A percentile compares a stretch with the other conserved stretches of the same genome.
Conservation (phyloP, 1,284 basidiomycete genomes). For the Ustilago crameri region DNA sequence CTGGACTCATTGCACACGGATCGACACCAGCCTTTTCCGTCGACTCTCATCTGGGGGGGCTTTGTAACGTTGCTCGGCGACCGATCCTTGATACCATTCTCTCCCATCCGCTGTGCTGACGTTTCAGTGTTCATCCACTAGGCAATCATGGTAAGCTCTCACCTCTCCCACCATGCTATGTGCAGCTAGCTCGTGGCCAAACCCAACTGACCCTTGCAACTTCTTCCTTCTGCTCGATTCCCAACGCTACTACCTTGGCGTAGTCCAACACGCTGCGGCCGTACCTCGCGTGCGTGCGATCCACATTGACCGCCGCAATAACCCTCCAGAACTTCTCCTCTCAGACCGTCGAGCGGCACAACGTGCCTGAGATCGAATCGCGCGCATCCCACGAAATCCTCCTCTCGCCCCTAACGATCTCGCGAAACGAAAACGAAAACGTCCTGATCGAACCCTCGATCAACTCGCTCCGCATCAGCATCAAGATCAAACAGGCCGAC, state of each 20-base stretch:
- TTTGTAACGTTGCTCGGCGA: no score
- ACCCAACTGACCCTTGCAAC: not conserved
- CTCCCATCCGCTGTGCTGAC: no score
- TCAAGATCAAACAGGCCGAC: constrained; percentile 99
- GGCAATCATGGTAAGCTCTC: constrained; percentile 9
- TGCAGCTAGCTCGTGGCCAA: not conserved
- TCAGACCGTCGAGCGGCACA: constrained; percentile 74
- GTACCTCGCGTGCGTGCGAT: constrained; percentile 93
- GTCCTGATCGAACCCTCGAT: constrained; percentile 96
- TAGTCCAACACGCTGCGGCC: constrained; percentile 81
- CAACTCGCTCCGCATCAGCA: constrained; percentile 94
- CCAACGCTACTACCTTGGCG: not conserved
- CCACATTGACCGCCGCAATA: constrained; percentile 94
- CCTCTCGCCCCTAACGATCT: constrained; percentile 90
- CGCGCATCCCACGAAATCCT: constrained; percentile 75
- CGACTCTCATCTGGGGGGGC: no score
- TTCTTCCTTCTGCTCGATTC: not conserved
- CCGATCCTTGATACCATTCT: no score
- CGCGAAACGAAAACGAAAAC: constrained; percentile 94
- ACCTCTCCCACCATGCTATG: not conserved
- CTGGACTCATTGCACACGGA: no score
- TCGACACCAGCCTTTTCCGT: no score
- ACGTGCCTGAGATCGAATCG: constrained; percentile 76
- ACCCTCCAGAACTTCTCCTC: constrained; percentile 97
- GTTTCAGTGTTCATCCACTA: no score